Evolutionary conservation across 495 filamentous ascomycete genomes (phyloP), one percentile per base, ranked within the genome.

Genomic region (Trichoderma gamsii): DNA sequence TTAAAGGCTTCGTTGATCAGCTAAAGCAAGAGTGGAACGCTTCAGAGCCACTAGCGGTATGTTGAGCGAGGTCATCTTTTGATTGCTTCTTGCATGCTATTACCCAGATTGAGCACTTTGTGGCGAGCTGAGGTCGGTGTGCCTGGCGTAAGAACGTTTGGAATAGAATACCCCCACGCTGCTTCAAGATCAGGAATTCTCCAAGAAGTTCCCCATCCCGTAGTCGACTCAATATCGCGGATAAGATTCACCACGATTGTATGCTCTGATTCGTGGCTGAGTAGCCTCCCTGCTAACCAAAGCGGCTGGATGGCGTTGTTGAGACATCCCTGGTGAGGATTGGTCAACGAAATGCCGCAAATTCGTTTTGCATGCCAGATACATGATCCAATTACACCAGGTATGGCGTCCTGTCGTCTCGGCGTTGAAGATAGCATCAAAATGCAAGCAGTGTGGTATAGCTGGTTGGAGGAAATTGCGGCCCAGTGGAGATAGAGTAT

Each of bases 281-380:
- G 46, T 1, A 70, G n/a, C 43, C 66, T 66, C 11, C 70, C 70
- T n/a, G 70, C 70, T 18, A 72, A 29, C 41, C 65, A 72, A 23
- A 72, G 41, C 18, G 70, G 70, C 43, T 72, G 70, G n/a, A 72
- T 70, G 4, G 70, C 69, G 43, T 72, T 72, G 56, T 67, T 72
- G 9, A 69, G 61, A 27, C 67, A 68, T n/a, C 69, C 69, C 23
- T 63, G 23, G 32, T 71, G 69, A n/a, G 69, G 69, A 69, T 71
- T 71, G 1, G 67, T 71, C 18, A 70, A 29, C 2, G 69, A 71
- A 32, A 71, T 71, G 8, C 69, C 69, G 52, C 69, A 71, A 16
- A 71, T 64, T 13, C 56, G 51, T 63, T 64, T 69, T 16, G 69
- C 69, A 27, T 71, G 69, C 69, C 69, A 71, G 12, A 71, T 25